phyloP scores from a whole-genome alignment of 768 basidiomycete species.

The Gloeostereum incarnatum region DNA sequence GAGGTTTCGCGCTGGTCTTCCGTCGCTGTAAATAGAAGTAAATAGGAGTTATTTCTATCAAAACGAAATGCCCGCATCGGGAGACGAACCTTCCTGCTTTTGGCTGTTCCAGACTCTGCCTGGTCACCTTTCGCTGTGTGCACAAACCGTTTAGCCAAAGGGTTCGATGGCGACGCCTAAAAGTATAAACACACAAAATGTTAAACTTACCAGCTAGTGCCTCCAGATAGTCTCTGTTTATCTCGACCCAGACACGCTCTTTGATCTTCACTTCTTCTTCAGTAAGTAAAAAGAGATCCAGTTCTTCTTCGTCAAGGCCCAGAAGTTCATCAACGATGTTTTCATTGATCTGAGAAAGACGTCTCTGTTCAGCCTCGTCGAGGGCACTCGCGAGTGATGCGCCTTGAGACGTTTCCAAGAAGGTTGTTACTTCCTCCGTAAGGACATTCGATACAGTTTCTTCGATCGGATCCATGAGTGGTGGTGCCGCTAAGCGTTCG shows the following conservation, averaged over 20 bases:
- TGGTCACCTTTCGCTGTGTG: conserved; percentile 61
- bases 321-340: conserved; percentile 50
- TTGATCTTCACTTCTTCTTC: conserved; percentile 80
- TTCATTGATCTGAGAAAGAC: conserved; percentile 38
- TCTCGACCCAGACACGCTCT: conserved; percentile 89
- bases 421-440: conserved; percentile 60
- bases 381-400: conserved; percentile 51
- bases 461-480: conserved; percentile 29
- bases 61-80: conserved; percentile 18
- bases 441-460: conserved; percentile 54
- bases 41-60: conserved; percentile 6
- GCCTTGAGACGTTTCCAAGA: conserved; percentile 55
- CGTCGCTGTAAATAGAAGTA: conserved; percentile 40
- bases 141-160: conserved; percentile 35
- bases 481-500: conserved; percentile 5
- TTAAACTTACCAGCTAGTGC: conserved; percentile 65
- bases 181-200: conserved; percentile 5
- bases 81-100: conserved; percentile 76
- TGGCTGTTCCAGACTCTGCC: conserved; percentile 28
- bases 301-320: conserved; percentile 86
- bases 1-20: conserved; percentile 52
- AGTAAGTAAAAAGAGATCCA: conserved; percentile 69
- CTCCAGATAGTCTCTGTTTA: conserved; percentile 87
- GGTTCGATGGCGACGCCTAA: conserved; percentile 2
- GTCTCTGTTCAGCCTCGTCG: conserved; percentile 56